Percentiles rank a stretch among this genome's conserved stretches.
These are phyloP conservation scores for Sugiyamaella japonica DNA, from an alignment of 1,139 yeast species.

Conservation along the genomic window DNA sequence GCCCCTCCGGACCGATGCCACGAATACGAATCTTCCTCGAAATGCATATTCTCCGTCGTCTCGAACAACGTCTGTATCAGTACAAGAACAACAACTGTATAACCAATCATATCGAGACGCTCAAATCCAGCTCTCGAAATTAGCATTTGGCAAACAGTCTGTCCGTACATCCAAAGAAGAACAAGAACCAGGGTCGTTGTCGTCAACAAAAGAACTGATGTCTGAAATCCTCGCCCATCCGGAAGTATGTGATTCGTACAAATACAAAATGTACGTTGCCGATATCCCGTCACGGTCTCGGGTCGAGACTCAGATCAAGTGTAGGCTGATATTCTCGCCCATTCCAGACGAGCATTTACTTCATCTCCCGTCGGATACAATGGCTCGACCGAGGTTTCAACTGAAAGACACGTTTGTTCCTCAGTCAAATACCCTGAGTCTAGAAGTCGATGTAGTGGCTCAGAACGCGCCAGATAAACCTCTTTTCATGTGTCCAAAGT, in stretches of 20 bases:
- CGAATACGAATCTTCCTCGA: background rate
- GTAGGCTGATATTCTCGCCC: constrained; percentile 65
- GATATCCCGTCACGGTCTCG: constrained; percentile 79
- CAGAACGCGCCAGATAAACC: constrained; percentile 45
- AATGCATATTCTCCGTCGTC: background rate
- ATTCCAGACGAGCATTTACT: constrained; percentile 69
- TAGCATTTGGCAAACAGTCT: constrained; percentile 28
- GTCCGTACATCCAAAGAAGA: background rate
- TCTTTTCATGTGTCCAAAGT: constrained; percentile 79
- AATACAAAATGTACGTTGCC: constrained; percentile 57
- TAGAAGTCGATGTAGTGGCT: constrained; percentile 45
- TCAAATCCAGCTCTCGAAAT: constrained; percentile 23
- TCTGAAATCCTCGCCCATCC: constrained; percentile 13
- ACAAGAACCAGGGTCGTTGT: background rate
- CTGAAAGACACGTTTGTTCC: constrained; percentile 46
- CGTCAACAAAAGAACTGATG: constrained; percentile 9
- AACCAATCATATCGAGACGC: constrained; percentile 24
- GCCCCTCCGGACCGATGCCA: background rate
- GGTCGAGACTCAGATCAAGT: constrained; percentile 92
- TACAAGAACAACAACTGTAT: background rate
- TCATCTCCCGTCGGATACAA: constrained; percentile 81
- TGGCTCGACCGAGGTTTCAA: constrained; percentile 79
- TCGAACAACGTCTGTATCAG: background rate
- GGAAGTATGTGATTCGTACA: constrained; percentile 33
- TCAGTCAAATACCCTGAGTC: constrained; percentile 33